These are phyloP conservation scores for Diversispora eburnea DNA, from an alignment of 192 early-diverging fungal species.

Conservation along the genomic window DNA sequence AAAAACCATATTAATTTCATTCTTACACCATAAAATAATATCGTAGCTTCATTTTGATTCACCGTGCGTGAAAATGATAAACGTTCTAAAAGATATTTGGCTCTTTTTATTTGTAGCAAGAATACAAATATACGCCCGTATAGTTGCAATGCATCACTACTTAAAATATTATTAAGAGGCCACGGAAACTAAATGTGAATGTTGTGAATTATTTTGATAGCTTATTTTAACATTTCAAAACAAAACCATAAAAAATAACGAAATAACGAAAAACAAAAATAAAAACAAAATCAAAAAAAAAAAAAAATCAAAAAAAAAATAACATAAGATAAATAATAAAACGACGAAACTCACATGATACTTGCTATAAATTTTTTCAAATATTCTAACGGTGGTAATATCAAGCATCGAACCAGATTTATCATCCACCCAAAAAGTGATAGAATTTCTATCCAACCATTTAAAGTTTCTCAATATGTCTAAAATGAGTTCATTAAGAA, in stretches of 20 bases:
- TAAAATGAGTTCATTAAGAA: slow-evolving; percentile 32
- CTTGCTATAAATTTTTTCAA: slow-evolving; percentile 28
- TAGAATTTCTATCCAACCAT: slow-evolving; percentile 23
- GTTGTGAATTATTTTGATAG: slow-evolving; percentile 4
- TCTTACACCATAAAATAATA: slow-evolving; percentile 37
- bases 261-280: not conserved
- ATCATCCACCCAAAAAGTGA: slow-evolving; percentile 32
- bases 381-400: slow-evolving; percentile 25
- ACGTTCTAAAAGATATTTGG: slow-evolving; percentile 39
- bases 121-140: slow-evolving; percentile 35
- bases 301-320: not conserved
- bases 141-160: slow-evolving; percentile 6
- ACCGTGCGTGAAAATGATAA: slow-evolving; percentile 31
- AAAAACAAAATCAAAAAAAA: not conserved
- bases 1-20: slow-evolving; percentile 44
- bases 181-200: slow-evolving; percentile 32
- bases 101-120: slow-evolving; percentile 36
- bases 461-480: slow-evolving; percentile 25
- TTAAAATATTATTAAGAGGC: slow-evolving; percentile 40
- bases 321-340: not conserved
- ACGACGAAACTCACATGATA: slow-evolving; percentile 14
- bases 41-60: slow-evolving; percentile 11
- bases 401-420: slow-evolving; percentile 13
- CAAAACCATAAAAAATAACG: no score
- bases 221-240: slow-evolving; percentile 20